Percentiles rank a stretch among this genome's conserved stretches.
phyloP scores from a whole-genome alignment of 2,329 filamentous ascomycete species.

The Aspergillus costaricaensis region DNA sequence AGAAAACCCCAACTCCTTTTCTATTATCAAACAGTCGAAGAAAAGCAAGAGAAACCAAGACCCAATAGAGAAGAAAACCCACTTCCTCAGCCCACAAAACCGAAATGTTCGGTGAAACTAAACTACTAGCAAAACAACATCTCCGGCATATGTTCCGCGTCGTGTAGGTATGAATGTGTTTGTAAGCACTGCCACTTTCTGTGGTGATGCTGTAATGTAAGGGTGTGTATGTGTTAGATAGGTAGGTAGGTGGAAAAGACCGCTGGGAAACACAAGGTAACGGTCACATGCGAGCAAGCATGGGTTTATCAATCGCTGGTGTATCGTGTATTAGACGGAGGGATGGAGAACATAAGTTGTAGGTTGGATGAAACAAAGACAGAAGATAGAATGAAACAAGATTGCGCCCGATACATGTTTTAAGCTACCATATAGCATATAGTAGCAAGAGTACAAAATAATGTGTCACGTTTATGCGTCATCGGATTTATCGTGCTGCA shows the following conservation, averaged over 20 bases:
- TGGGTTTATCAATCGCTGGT: background rate
- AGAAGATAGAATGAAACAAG: background rate
- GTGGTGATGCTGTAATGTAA: too few relatives aligned
- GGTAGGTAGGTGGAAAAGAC: background rate
- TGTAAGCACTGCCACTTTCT: too few relatives aligned
- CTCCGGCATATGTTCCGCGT: too few relatives aligned
- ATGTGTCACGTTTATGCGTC: background rate
- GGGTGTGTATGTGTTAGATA: too few relatives aligned
- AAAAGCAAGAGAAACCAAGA: background rate
- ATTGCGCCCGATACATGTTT: background rate
- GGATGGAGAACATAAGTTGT: background rate
- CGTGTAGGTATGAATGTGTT: too few relatives aligned
- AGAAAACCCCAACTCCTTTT: background rate
- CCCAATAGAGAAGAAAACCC: background rate
- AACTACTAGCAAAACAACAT: too few relatives aligned
- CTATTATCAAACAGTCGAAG: background rate
- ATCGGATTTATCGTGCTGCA: conserved; percentile 29
- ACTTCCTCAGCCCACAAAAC: background rate
- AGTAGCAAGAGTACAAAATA: background rate
- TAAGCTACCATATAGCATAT: background rate
- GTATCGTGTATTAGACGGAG: background rate
- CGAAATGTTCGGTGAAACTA: too few relatives aligned
- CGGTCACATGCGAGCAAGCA: background rate
- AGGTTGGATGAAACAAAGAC: background rate
- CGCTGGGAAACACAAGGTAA: background rate